phyloP scores from a whole-genome alignment of 805 yeast species.

The Candida oleophila region DNA sequence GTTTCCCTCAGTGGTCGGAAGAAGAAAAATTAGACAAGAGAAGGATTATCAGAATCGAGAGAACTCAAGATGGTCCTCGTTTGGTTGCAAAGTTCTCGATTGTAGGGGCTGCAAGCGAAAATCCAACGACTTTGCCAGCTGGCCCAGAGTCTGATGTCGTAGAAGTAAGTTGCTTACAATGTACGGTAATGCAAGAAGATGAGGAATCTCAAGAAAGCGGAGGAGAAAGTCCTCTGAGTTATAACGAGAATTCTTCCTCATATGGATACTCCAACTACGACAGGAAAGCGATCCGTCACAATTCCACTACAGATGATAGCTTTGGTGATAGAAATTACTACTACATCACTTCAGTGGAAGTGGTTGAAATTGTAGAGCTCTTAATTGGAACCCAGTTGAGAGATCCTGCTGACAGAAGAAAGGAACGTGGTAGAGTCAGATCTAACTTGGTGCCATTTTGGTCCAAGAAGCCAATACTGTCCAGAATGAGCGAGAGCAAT shows the following conservation, averaged over 20 bases:
- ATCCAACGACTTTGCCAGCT: constrained; percentile 39
- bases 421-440: constrained; percentile 65
- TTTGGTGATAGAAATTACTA: constrained; percentile 20
- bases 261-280: not conserved
- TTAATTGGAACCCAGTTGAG: constrained; percentile 50
- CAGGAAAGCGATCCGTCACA: not conserved
- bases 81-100: constrained; percentile 50
- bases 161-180: constrained; percentile 61
- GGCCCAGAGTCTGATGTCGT: constrained; percentile 47
- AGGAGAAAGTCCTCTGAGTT: constrained; percentile 17
- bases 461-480: constrained; percentile 58
- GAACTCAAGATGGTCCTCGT: constrained; percentile 48
- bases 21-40: constrained; percentile 50
- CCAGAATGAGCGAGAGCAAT: constrained; percentile 34
- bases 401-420: constrained; percentile 52
- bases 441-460: constrained; percentile 67
- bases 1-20: constrained; percentile 50
- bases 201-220: constrained; percentile 22
- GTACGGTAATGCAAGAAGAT: constrained; percentile 29
- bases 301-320: constrained; percentile 7
- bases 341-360: constrained; percentile 67
- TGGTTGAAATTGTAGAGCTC: constrained; percentile 61
- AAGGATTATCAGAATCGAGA: constrained; percentile 57
- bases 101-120: constrained; percentile 49
- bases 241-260: constrained; percentile 4